Base-by-base conservation (phyloP, 176 grass and related monocot species). In the Typha latifolia region DNA sequence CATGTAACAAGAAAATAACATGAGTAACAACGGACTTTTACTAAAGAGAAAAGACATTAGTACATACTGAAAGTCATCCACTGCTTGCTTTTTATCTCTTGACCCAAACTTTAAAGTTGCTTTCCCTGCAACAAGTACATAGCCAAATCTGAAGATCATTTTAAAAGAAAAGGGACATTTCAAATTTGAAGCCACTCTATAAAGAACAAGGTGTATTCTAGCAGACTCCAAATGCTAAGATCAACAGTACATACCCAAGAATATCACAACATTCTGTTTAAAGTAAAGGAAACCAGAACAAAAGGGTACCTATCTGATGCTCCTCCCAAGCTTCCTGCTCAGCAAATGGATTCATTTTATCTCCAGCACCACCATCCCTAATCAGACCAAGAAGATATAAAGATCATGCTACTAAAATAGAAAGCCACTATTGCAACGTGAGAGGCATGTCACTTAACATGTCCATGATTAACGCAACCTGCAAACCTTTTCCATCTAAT, bases 301-400 rank as follows among this genome's bases (percentile, higher is more conserved):
- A 37, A 37, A 47, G 3, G 10, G 14, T 78, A 96, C 92, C 88
- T 75, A 91, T 96, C 82, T 96, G 93, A 82, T 96, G 82, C 47
- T 91, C 85, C 78, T 96, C 93, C 93, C 93, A 91, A 49, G 85
- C 93, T 81, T 96, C 93, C 63, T 96, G 93, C 74, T 96, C 85
- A 59, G 93, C 93, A 86, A 96, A 96, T 69, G 93, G 93, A 63
- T 96, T 91, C 93, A 96, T 96, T 74, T 96, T 96, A 79, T 96
- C 93, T 57, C 70, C 84, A 37, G 32, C 93, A 48, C 79, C 74
- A 61, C 85, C 72, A 84, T 91, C 93, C 74, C 91, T 96, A 59
- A 15, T 57, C 62, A 68, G 68, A 74, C 7, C 24, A 47, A 79
- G 62, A 74, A 24, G 63, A 66, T 72, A 66, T 22, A 61, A 57